Evolutionary conservation across 805 yeast genomes (phyloP), one percentile per base, ranked within the genome.

Genomic region (Ogataea ramenticola): DNA sequence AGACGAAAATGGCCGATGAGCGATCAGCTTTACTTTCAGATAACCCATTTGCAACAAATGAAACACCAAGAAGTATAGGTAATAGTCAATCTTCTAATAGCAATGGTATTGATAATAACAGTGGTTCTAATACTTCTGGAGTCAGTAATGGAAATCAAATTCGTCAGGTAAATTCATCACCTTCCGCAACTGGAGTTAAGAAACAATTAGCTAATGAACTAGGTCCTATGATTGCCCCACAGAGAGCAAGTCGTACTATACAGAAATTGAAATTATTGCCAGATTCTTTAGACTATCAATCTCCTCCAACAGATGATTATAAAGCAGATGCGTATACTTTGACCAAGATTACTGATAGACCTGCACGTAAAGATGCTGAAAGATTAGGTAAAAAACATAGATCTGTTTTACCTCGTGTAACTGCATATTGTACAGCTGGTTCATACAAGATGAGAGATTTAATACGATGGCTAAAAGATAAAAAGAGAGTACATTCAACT

Each of bases 361-460:
- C 93, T 1, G 97, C 97, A 1, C 71, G 97, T 52, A 82, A 80
- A 50, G 98, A 91, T 68, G 98, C 99, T 0, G 96, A 90, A 59
- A 78, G 90, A 41, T 68, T 93, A 46, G 96, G 96, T 3, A 93
- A 90, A 60, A 79, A 80, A 49, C 91, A 84, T 54, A 68, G 98
- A 48, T 84, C 84, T 30, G 66, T 88, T 48, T 71, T 93, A 44
- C 98, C 99, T 3, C 70, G 99, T 48, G 96, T 90, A 1, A 91
- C 98, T 0, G 96, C 96, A 3, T 93, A 89, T 60, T 91, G 98
- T 65, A 91, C 98, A 0, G 89, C 97, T 24, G 90, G 96, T 27
- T 80, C 93, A 21, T 93, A 90, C 58, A 79, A 79, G 51, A 86
- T 93, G 95, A 78, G 84, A 53, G 97, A 89, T 41, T 67, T 93